Base-by-base conservation (phyloP, 2,329 filamentous ascomycete genomes). In the Lojkania enalia region DNA sequence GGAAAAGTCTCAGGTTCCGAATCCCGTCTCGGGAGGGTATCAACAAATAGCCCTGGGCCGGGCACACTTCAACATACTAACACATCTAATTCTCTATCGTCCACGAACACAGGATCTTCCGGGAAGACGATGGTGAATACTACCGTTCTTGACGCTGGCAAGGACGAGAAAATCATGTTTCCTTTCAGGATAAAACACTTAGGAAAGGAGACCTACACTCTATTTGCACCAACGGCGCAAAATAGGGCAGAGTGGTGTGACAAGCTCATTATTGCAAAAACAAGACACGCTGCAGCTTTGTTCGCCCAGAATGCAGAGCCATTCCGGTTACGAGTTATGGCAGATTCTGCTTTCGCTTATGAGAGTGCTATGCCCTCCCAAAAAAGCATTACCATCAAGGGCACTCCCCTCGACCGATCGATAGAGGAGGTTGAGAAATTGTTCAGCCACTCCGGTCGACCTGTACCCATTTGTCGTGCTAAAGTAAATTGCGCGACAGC, bases 101-200 rank as follows among this genome's bases (percentile, higher is more conserved):
- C 71, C 3, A 58, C 71, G 14, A 70, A 71, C 25, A 72, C 74
- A 3, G 74, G 83, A 5, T 75, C 73, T 20, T 84, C 84, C 2
- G 69, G 70, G 13, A 76, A 75, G 40, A 75, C 73, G 1, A 64
- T 79, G 35, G 73, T 75, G 11, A 69, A 74, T 5, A 69, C 66
- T 9, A 77, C 74, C 1, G 70, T 73, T 2, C 64, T 80, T 14
- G 82, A 84, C 4, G 62, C 62, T 23, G 72, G 78, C 20, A 87
- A 83, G 51, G 88, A 95, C 54, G 85, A 89, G 20, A 76, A 77
- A 63, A 87, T 94, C 35, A 73, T 99, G 58, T 99, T 91, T 66
- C 94, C 95, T 0, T 99, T 99, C 82, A 85, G 85, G 55, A 83
- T 99, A 66, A 96, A 96, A 73, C 94, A 99, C 72, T 80, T 99